Percentiles rank a stretch among this genome's conserved stretches.
Evolutionary conservation across 1,284 basidiomycete species (phyloP).

Genomic region (Cutaneotrichosporon dermatis): DNA sequence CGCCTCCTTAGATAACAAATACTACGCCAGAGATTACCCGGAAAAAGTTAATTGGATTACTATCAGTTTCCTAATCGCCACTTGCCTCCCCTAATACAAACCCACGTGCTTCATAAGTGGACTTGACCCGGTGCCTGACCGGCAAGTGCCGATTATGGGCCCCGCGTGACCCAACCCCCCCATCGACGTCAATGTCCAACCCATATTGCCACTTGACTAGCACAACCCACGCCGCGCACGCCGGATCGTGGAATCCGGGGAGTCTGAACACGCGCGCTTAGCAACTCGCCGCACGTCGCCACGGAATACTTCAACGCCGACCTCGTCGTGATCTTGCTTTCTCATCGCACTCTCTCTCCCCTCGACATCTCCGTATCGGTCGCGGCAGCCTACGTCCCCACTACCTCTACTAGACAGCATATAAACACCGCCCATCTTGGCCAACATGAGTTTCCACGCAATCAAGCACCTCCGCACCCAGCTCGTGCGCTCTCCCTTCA

Average conservation of each 20-base stretch:
- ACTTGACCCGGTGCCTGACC: neutral
- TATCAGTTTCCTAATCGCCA: neutral
- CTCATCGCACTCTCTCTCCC: neutral
- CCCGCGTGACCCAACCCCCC: neutral
- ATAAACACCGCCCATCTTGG: neutral
- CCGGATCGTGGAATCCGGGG: neutral
- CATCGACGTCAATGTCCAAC: too few species aligned
- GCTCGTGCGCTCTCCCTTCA: neutral
- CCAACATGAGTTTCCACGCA: neutral
- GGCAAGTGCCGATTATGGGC: conserved; percentile 1
- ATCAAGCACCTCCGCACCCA: conserved; percentile 5
- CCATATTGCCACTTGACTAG: too few species aligned
- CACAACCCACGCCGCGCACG: neutral
- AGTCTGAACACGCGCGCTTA: conserved; percentile 1
- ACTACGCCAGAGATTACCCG: neutral
- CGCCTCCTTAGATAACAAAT: too few species aligned
- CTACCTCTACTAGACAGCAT: neutral
- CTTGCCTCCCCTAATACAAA: neutral
- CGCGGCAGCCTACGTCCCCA: neutral
- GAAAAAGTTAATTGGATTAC: neutral
- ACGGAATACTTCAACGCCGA: conserved; percentile 1
- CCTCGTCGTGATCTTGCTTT: neutral
- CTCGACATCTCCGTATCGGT: neutral
- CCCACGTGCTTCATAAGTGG: too few species aligned
- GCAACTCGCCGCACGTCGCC: neutral